A percentile compares a stretch with the other conserved stretches of the same genome.
Conservation (phyloP, 352 stramenopile genomes). For the Aphanomyces invadans region DNA sequence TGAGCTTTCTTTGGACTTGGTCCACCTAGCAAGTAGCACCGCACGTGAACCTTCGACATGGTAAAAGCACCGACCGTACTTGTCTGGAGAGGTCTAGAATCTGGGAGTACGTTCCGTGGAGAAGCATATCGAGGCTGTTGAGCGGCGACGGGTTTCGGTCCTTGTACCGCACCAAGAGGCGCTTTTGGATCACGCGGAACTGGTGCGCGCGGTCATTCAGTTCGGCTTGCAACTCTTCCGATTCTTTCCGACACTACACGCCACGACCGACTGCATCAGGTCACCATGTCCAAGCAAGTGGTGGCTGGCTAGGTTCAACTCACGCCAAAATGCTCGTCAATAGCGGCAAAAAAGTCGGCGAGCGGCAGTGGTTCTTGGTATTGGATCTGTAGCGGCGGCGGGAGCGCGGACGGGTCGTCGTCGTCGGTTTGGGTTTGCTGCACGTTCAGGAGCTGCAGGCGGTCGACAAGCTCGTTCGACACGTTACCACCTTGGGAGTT, state of each 20-base stretch:
- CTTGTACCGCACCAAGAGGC: slow-evolving; percentile 84
- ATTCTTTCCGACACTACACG: slow-evolving; percentile 42
- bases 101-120: slow-evolving; percentile 81
- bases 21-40: slow-evolving; percentile 35
- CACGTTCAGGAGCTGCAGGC: slow-evolving; percentile 11
- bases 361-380: slow-evolving; percentile 81
- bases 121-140: slow-evolving; percentile 72
- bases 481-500: slow-evolving; percentile 25
- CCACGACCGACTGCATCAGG: too few species aligned
- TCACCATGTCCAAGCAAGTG: neutral
- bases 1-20: slow-evolving; percentile 44
- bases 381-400: slow-evolving; percentile 42
- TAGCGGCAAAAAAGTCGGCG: slow-evolving; percentile 78
- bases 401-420: neutral
- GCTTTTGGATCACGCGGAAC: slow-evolving; percentile 86
- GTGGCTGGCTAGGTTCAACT: neutral
- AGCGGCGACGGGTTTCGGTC: slow-evolving; percentile 76
- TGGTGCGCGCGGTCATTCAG: slow-evolving; percentile 83
- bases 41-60: neutral
- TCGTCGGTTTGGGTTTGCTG: neutral
- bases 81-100: slow-evolving; percentile 60
- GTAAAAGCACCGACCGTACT: neutral
- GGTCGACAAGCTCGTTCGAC: slow-evolving; percentile 10
- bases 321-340: slow-evolving; percentile 72
- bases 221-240: slow-evolving; percentile 48